These are phyloP conservation scores for Erodium maritimum DNA, from an alignment of 345 rosid species.

Conservation along the genomic window DNA sequence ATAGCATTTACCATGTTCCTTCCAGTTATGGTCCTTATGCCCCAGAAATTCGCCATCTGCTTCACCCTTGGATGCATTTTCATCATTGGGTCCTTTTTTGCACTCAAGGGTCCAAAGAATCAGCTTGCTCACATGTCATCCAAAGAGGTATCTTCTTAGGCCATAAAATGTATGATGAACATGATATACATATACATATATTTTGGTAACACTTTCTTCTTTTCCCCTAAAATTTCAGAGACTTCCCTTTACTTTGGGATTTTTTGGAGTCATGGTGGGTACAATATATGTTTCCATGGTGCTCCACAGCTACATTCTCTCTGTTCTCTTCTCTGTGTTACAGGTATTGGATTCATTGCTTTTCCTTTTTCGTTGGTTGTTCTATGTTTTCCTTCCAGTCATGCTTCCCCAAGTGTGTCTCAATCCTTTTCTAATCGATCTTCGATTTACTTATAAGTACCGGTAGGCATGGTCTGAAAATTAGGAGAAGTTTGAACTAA, in stretches of 20 bases:
- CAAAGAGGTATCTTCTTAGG: slow-evolving; percentile 43
- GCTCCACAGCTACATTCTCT: slow-evolving; percentile 88
- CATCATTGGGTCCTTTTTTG: slow-evolving; percentile 79
- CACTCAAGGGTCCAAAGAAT: slow-evolving; percentile 76
- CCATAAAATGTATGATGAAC: slow-evolving; percentile 1
- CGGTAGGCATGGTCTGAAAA: too few relatives aligned
- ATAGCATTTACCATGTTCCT: slow-evolving; percentile 90
- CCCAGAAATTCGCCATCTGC: slow-evolving; percentile 91
- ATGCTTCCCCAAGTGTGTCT: neutral
- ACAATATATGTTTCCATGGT: slow-evolving; percentile 87
- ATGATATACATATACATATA: slow-evolving; percentile 3
- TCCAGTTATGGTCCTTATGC: slow-evolving; percentile 84
- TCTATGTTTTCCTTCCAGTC: neutral
- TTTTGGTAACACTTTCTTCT: neutral
- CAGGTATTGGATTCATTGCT: slow-evolving; percentile 44
- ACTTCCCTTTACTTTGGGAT: slow-evolving; percentile 74
- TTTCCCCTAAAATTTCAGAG: slow-evolving; percentile 39
- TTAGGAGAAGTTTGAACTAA: too few relatives aligned
- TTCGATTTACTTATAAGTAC: neutral
- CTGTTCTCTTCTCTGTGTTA: slow-evolving; percentile 74
- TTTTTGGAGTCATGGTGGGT: slow-evolving; percentile 76
- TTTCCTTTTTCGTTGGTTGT: neutral
- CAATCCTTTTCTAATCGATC: neutral
- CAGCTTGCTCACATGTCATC: slow-evolving; percentile 80
- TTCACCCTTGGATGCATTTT: slow-evolving; percentile 81